These are phyloP conservation scores for Leersia perrieri DNA, from an alignment of 176 grass and related monocot species.

Conservation along the genomic window DNA sequence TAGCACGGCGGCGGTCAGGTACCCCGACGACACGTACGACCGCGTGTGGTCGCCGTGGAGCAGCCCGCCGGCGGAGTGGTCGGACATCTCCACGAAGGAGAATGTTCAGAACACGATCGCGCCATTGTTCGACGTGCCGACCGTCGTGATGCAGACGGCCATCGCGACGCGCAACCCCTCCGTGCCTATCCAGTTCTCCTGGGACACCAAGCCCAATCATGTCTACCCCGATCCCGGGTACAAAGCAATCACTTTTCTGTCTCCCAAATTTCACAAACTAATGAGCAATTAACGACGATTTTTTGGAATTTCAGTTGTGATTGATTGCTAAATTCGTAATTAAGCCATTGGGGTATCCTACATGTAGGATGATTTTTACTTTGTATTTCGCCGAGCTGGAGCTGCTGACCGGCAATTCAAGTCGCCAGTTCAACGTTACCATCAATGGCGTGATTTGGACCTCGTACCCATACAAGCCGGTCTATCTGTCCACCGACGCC, in stretches of 20 bases:
- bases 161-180: constrained; percentile 30
- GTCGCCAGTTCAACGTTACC: constrained; percentile 22
- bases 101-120: neutral
- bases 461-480: neutral
- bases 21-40: constrained; percentile 32
- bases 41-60: constrained; percentile 36
- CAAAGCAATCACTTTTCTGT: neutral
- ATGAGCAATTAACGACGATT: no score
- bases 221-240: constrained; percentile 4
- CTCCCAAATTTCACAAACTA: no score
- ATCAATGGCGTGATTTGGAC: constrained; percentile 1
- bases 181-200: constrained; percentile 13
- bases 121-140: constrained; percentile 15
- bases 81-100: constrained; percentile 28
- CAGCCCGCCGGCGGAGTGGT: constrained; percentile 13
- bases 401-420: neutral
- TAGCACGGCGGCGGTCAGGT: neutral
- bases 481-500: neutral
- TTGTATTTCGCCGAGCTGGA: constrained; percentile 16
- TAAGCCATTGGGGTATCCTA: no score
- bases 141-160: constrained; percentile 24
- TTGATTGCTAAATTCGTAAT: neutral
- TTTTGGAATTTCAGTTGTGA: no score
- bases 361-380: neutral
- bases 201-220: neutral